Percentiles rank a stretch among this genome's conserved stretches.
These are phyloP conservation scores for Suillus sp. DNA, from an alignment of 768 basidiomycete genomes.

Conservation along the genomic window DNA sequence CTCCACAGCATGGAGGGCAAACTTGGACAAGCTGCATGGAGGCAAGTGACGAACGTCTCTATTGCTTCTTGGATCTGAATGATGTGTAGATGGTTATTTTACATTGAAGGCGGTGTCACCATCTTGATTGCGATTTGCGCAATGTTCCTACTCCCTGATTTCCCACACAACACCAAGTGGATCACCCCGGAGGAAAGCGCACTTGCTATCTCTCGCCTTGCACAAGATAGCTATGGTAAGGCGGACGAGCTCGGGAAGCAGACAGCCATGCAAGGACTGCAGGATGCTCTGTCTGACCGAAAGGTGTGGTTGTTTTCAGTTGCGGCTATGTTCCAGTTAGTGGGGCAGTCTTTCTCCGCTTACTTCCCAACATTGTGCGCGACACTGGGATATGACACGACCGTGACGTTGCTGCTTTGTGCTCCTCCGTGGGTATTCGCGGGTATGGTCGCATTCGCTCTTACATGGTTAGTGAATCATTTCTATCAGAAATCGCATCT, in stretches of 20 bases:
- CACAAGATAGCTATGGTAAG: slow-evolving; percentile 46
- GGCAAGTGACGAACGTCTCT: slow-evolving; percentile 26
- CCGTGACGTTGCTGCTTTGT: background rate
- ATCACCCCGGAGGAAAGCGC: slow-evolving; percentile 33
- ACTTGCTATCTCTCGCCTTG: slow-evolving; percentile 35
- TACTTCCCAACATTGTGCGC: slow-evolving; percentile 5
- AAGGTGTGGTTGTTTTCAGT: slow-evolving; percentile 81
- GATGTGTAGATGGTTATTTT: slow-evolving; percentile 24
- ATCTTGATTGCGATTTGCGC: slow-evolving; percentile 36
- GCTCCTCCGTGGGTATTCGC: slow-evolving; percentile 1
- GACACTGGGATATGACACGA: background rate
- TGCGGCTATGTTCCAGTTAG: slow-evolving; percentile 35
- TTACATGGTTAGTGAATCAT: background rate
- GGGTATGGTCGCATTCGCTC: background rate
- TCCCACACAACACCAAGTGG: slow-evolving; percentile 35
- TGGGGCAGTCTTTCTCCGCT: background rate
- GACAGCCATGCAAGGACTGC: slow-evolving; percentile 46
- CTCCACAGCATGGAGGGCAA: slow-evolving; percentile 43
- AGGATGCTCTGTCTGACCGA: slow-evolving; percentile 66
- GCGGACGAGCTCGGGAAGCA: slow-evolving; percentile 38
- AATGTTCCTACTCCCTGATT: slow-evolving; percentile 41
- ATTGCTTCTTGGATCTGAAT: slow-evolving; percentile 5
- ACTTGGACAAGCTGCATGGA: slow-evolving; percentile 43
- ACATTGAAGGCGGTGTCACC: slow-evolving; percentile 35
- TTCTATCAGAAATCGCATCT: background rate